Evolutionary conservation across 257 asterid species (phyloP), one percentile per base, ranked within the genome.

Genomic region (Catharanthus roseus): DNA sequence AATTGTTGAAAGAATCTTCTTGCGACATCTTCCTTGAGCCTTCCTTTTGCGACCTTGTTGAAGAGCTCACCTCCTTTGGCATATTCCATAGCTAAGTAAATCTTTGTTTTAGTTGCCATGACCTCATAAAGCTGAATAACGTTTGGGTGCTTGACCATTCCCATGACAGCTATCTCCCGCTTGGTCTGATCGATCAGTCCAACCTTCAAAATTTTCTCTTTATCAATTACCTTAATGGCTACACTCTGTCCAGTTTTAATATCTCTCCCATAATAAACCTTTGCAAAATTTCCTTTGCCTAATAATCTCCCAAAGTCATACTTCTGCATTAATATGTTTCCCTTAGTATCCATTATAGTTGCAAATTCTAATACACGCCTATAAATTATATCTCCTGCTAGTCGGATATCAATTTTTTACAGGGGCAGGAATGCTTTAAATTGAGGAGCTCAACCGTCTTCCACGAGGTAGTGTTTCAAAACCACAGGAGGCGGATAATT

Each of bases 51-150:
- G 31, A 91, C 83, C 79, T 86, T 89, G 70, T 82, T 78, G 69
- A 91, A 89, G 67, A 91, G 92, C 83, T 91, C 96, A 0, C 97
- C 97, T 3, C 97, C 96, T 84, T 89, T 91, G 44, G 85, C 92
- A 23, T 83, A 86, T 68, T 89, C 97, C 87, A 89, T 82, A 54
- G 84, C 90, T 19, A 81, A 85, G 83, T 84, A 88, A 67, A 91
- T 87, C 81, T 86, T 91, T 1, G 88, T 77, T 69, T 91, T 91
- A 64, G 96, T 86, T 41, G 95, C 97, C 90, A 91, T 81, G 5
- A 91, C 96, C 78, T 91, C 95, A 6, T 84, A 82, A 7, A 91
- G 87, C 68, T 83, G 89, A 74, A 91, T 69, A 6, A 91, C 61
- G 26, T 85, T 80, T 10, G 68, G 82, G 73, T 91, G 95, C 69